Evolutionary conservation across 1,284 basidiomycete genomes (phyloP), one percentile per base, ranked within the genome.

Genomic region (Paramarasmius palmivorus): DNA sequence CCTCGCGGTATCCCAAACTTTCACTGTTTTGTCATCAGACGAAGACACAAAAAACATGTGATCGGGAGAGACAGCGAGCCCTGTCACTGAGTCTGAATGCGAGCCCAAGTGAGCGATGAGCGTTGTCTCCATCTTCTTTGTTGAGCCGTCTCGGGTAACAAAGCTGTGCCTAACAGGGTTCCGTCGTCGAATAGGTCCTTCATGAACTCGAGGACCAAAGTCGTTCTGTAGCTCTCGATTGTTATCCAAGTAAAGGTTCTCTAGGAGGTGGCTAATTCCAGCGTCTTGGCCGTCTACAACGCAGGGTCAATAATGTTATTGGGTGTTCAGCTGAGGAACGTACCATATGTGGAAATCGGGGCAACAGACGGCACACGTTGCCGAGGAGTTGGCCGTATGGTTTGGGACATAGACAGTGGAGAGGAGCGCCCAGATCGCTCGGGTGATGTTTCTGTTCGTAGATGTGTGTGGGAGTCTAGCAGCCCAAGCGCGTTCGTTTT

Each of bases 31-130:
- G 65, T 97, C 94, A 59, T 91, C 86, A 1, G 93, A 95, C 0
- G 87, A 83, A 0, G 95, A 91, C 1, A 93, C 88, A 63, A 99
- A 98, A 76, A 98, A 99, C 59, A 88, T 73, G 59, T 97, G 93
- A 66, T 99, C 97, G 0, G 95, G 93, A 1, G 96, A 90, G 9
- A 96, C 91, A 0, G 89, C 88, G 15, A 99, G 75, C 1, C 86
- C 82, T 1, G 89, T 93, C 56, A 99, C 78, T 1, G 84, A 78
- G 15, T 88, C 90, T 0, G 84, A 82, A 64, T 98, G 95, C 8
- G 93, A 92, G 19, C 82, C 82, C n/a, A 96, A 79, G 67, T 96
- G 90, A 0, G 90, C 88, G 48, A 97, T 84, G 57, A 96, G 81
- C 0, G 81, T 88, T 0, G 90, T 89, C 57, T 93, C 91, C 4